Evolutionary conservation across 2,329 filamentous ascomycete species (phyloP), one percentile per base, ranked within the genome.

Genomic region (Pseudocercospora fijiensis): DNA sequence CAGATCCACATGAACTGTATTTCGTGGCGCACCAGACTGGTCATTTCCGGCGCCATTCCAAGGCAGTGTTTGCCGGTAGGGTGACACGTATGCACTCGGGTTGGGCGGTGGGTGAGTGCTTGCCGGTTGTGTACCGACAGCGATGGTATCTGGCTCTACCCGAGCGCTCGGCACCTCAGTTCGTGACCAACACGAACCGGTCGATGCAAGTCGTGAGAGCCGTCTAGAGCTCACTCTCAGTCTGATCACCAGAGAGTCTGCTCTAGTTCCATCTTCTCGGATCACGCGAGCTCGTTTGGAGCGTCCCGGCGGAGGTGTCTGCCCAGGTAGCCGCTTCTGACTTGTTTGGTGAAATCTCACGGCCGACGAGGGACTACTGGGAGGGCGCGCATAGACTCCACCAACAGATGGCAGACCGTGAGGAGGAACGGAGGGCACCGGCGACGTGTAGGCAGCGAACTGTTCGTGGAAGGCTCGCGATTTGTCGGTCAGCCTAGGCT

Each of bases 391-490:
- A 59, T 61, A 53, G 10, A 18, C 47, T 27, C 62, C 62, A 30
- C 27, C 58, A 13, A n/a, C 28, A 33, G 53, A 26, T 8, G 58
- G 58, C 33, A 61, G 55, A 13, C 58, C 55, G 41, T 58, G 62
- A 6, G 62, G 62, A 6, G 62, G 47, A 6, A 47, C 30, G 41
- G 49, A 28, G 2, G 62, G 62, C 22, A 64, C 62, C 18, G 62
- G 62, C 24, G 60, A 59, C 3, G 62, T 64, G 43, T 64, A 64
- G 8, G 62, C 62, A 18, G 62, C 62, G 24, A 64, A 64, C 18
- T 64, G 62, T 49, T 60, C 60, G 22, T 61, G 62, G 18, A 64
- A 64, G 20, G 57, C 49, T 26, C 57, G 53, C 8, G 51, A 47
- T 26, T 64, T 64, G 55, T 60, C 60, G 11, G 9, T 45, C 1